Conservation (phyloP, 2,329 filamentous ascomycete genomes). For the Fusarium sp. region DNA sequence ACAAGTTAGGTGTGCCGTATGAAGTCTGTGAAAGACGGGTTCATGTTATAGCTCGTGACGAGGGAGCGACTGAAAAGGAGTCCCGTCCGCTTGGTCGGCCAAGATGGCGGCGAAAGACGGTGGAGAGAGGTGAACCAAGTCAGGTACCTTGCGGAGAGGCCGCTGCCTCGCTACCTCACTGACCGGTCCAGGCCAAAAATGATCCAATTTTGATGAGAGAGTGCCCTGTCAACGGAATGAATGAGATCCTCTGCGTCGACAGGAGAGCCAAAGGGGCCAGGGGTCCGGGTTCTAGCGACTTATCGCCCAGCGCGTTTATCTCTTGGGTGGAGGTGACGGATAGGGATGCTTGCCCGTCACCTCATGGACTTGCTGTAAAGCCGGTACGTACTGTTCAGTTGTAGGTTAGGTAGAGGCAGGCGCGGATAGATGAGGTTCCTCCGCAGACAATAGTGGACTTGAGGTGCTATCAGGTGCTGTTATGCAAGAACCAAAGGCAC, state of each 20-base stretch:
- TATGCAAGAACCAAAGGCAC: constrained; percentile 9
- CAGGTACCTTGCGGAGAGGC: constrained; percentile 41
- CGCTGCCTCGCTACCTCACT: constrained; percentile 36
- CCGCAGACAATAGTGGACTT: constrained; percentile 22
- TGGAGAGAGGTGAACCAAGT: constrained; percentile 28
- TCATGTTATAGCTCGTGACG: constrained; percentile 19
- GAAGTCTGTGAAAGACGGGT: constrained; percentile 14
- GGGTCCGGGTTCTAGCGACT: constrained; percentile 31
- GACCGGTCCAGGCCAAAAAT: constrained; percentile 41
- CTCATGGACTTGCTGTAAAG: neutral
- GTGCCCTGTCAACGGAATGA: constrained; percentile 36
- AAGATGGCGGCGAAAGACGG: constrained; percentile 41
- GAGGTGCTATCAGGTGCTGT: constrained; percentile 20
- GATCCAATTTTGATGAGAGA: constrained; percentile 38
- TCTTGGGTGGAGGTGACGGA: constrained; percentile 25
- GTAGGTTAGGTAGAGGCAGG: neutral
- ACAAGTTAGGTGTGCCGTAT: constrained; percentile 10
- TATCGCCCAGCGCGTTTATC: constrained; percentile 36
- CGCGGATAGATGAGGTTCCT: constrained; percentile 11
- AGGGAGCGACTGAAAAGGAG: constrained; percentile 39
- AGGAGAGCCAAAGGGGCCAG: constrained; percentile 1
- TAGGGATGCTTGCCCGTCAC: constrained; percentile 24
- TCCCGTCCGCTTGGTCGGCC: constrained; percentile 24
- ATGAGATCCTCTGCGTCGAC: constrained; percentile 37
- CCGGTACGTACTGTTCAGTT: constrained; percentile 24